Evolutionary conservation across 148 eudicot genomes (phyloP), one percentile per base, ranked within the genome.

Genomic region (Heliosperma pusillum): DNA sequence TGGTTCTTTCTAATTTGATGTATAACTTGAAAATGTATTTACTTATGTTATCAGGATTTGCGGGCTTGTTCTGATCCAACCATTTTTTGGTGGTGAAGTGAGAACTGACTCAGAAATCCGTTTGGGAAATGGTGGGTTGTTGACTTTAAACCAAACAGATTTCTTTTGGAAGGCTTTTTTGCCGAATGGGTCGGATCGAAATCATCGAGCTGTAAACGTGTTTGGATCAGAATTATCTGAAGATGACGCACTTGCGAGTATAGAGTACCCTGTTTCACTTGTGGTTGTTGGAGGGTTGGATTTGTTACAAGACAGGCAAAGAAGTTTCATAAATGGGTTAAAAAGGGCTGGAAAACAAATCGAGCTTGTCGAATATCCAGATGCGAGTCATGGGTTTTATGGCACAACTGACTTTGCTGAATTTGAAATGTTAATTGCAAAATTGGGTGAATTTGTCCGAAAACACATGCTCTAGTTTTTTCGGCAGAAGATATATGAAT

Each of bases 21-120:
- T 29, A 3, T 29, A 29, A 1, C 2, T 29, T 29, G 30, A 29
- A 1, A 29, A 29, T 29, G 30, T 29, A 29, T 29, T 29, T 29
- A 29, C 30, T 29, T 29, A 1, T 29, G 30, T 29, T 29, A 3
- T 29, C 30, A 76, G 42, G 42, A 70, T 84, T 10, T n/a, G 59
- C 0, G 89, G 89, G 20, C 17, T 82, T 13, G 72, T 82, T 13
- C 55, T 61, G n/a, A 45, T 84, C 29, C 87, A 84, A 30, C 86
- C 86, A 16, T 84, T 76, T 76, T 86, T 80, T 29, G 87, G 89
- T 21, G 85, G 87, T 10, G 83, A 80, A 17, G 79, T 72, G 72
- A 79, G 87, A 66, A 84, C 84, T 0, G 77, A 78, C 11, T 80
- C 87, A 63, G 89, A 86, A 68, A 69, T 67, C 55, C 78, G 66